These are phyloP conservation scores for Dimocarpus longan DNA, from an alignment of 345 rosid genomes.

Conservation along the genomic window DNA sequence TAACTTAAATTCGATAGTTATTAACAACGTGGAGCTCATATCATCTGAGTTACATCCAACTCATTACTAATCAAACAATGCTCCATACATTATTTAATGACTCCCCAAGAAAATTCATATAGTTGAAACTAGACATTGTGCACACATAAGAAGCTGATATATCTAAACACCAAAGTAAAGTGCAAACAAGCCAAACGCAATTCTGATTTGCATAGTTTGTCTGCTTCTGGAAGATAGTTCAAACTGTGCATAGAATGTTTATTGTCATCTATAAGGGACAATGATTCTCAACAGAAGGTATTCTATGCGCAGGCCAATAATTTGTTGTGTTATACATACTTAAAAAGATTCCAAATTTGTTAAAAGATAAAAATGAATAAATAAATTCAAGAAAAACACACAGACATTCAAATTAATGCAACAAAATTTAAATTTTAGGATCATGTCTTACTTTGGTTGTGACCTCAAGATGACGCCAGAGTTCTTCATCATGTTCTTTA, in stretches of 20 bases:
- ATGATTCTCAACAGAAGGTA: not conserved
- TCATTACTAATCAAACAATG: not conserved
- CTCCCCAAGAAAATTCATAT: not conserved
- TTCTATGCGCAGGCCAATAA: not conserved
- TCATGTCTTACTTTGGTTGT: conserved; percentile 76
- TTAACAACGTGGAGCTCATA: not conserved
- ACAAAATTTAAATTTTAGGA: not conserved
- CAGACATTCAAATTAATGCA: not conserved
- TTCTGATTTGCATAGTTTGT: not conserved
- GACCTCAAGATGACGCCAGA: conserved; percentile 98
- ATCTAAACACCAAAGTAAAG: not conserved
- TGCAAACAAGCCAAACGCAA: not conserved
- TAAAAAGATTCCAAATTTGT: not conserved
- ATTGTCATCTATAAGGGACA: not conserved
- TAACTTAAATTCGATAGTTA: not conserved
- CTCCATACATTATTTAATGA: not conserved
- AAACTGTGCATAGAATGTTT: not conserved
- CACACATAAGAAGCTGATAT: not conserved
- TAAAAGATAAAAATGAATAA: not conserved
- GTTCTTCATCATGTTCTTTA: conserved; percentile 96
- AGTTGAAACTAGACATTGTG: not conserved
- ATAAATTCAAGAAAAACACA: not conserved
- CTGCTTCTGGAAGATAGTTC: not conserved
- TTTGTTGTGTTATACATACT: not conserved
- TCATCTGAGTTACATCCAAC: not conserved